These are phyloP conservation scores for Xylaria multiplex DNA, from an alignment of 2,329 filamentous ascomycete genomes.

Conservation along the genomic window DNA sequence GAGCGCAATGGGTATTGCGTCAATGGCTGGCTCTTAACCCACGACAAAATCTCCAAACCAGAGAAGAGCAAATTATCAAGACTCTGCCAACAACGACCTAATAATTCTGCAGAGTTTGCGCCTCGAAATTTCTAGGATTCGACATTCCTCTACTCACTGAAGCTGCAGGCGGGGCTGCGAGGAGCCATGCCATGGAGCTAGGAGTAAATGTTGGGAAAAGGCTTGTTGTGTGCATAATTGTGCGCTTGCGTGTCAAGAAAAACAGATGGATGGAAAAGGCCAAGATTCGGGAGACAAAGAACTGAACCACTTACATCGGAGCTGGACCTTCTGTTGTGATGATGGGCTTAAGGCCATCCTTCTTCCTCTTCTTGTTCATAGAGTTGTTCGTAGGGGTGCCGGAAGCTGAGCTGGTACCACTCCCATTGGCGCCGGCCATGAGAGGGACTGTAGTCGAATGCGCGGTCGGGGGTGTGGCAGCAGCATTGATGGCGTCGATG, in stretches of 20 bases:
- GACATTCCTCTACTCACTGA: neutral
- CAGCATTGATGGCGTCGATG: constrained; percentile 14
- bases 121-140: neutral
- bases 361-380: constrained; percentile 76
- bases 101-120: neutral
- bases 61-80: constrained; percentile 1
- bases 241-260: constrained; percentile 21
- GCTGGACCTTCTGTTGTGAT: constrained; percentile 73
- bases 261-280: neutral
- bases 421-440: constrained; percentile 51
- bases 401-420: constrained; percentile 40
- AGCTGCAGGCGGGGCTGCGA: neutral
- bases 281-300: constrained; percentile 16
- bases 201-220: neutral
- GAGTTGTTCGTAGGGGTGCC: constrained; percentile 37
- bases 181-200: neutral
- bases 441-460: constrained; percentile 41
- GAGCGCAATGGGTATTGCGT: constrained; percentile 25
- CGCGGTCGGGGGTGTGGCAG: constrained; percentile 26
- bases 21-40: constrained; percentile 29
- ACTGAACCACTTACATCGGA: constrained; percentile 47
- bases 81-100: neutral
- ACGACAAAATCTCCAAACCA: neutral
- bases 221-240: constrained; percentile 13
- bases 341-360: constrained; percentile 78